Evolutionary conservation across 78 protist species (phyloP).

Genomic region (Reticulomyxa filosa): DNA sequence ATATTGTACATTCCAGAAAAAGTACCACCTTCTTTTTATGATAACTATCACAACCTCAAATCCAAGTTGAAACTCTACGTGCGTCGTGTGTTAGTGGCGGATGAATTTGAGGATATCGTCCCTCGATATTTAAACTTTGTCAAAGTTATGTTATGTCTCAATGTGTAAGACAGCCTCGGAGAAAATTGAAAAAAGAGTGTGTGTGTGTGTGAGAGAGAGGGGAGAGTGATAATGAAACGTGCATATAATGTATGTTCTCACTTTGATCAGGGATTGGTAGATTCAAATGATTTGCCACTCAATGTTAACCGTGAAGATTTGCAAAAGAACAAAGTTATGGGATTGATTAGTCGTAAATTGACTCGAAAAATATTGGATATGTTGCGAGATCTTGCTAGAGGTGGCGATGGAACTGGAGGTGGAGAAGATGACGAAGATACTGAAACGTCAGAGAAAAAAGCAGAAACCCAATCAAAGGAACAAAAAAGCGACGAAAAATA

Average conservation of each 20-base stretch:
- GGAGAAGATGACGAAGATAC: conserved; percentile 26
- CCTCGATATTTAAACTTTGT: conserved; percentile 85
- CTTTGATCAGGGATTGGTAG: conserved; percentile 77
- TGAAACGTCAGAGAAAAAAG: conserved; percentile 12
- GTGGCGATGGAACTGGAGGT: conserved; percentile 18
- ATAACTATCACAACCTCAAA: conserved; percentile 20
- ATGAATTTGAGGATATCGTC: conserved; percentile 68
- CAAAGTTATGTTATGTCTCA: neutral
- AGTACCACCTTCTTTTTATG: conserved; percentile 42
- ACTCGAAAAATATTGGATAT: conserved; percentile 62
- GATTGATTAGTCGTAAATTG: conserved; percentile 64
- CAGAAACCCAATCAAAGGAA: conserved; percentile 13
- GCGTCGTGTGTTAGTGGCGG: conserved; percentile 76
- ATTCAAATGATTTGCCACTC: conserved; percentile 90
- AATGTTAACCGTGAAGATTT: conserved; percentile 90
- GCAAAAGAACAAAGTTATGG: conserved; percentile 25
- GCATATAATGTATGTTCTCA: too few species aligned
- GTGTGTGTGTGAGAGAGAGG: too few species aligned
- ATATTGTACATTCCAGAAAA: conserved; percentile 80
- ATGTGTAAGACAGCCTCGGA: too few species aligned
- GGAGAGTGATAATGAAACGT: too few species aligned
- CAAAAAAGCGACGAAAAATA: conserved; percentile 33
- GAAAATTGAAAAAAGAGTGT: too few species aligned
- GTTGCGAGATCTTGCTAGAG: conserved; percentile 43
- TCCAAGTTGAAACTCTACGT: conserved; percentile 72